Base-by-base conservation (phyloP, 352 stramenopile genomes). In the Phytophthora colocasiae region DNA sequence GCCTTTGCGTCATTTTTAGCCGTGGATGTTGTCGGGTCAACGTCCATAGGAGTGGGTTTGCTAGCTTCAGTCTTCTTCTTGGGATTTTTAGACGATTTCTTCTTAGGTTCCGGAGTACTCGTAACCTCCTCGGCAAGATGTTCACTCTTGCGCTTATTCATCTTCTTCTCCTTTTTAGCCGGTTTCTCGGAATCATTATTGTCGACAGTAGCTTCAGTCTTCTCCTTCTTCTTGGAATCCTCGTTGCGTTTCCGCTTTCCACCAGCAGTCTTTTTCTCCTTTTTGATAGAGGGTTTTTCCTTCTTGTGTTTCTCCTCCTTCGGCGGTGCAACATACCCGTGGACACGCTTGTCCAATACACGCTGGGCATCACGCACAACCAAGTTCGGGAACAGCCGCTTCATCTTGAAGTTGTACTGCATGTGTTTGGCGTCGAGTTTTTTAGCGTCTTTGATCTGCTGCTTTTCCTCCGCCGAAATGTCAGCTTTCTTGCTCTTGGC, bases 401-500 rank as follows among this genome's bases (percentile, higher is more conserved):
- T 96, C 74, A 96, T 95, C 75, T 92, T 92, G 67, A 92, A 93
- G 59, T 93, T 93, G 73, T 96, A 96, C 68, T 91, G 79, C 66
- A 93, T 96, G 76, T 93, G 82, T 66, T 92, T 94, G 17, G 78
- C 80, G 45, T 93, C 86, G 14, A 93, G 65, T 14, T 71, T 64
- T 68, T 91, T 93, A 6, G 68, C 80, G 58, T 89, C 77, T 60
- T 93, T 90, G 15, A 77, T 58, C 57, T 83, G 68, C 26, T 69
- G 12, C 51, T 84, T 86, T 31, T 87, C 76, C 40, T 90, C 80
- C 0, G 65, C 57, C 4, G 72, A 83, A 51, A 82, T 54, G 7
- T 76, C n/a, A 62, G 62, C 19, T n/a, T 73, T 66, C 31, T 85
- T 65, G 31, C 17, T 56, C 10, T 60, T 57, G 4, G 51, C 27